Base-by-base conservation (phyloP, 2,329 filamentous ascomycete genomes). In the Fusarium scirpi region DNA sequence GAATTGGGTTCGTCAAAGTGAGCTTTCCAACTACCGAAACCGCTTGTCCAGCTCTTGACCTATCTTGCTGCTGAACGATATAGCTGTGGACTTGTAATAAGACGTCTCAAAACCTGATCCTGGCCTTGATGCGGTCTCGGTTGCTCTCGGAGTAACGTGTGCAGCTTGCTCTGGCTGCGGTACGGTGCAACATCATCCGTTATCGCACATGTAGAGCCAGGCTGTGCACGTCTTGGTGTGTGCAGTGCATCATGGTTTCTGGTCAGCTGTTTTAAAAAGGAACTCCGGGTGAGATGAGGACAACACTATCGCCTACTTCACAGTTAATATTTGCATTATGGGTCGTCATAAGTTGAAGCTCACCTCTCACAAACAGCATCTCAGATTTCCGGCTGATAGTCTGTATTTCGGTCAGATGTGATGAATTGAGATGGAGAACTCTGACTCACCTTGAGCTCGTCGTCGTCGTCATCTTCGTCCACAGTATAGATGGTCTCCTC, bases 291-390 rank as follows among this genome's bases (percentile, higher is more conserved):
- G 90, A 92, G 74, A 92, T 91, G 75, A 92, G 84, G 64, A 92
- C 89, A 57, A 93, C 91, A 63, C 90, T 92, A 75, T 92, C 91
- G 70, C 91, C 90, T 92, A 70, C 10, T 5, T 24, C 46, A 44
- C 22, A 51, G 68, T 81, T 53, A 80, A 76, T 44, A 38, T 38
- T 27, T 24, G 22, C 25, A 43, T 53, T 9, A 27, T 9, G 30
- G 18, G 24, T 16, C 10, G 24, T 22, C 8, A n/a, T 13, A 41
- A 8, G 34, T 11, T 24, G 20, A 47, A n/a, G 80, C 87, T 69
- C 83, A 95, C 94, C 95, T 92, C 96, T 87, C 62, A 99, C 95
- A 80, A 99, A 99, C 22, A 99, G 84, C 96, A 99, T 99, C 80
- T 98, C 96, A 45, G 94, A 97, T 81, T 98, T 97, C 83, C 97